Evolutionary conservation across 371 early-diverging fungal genomes (phyloP), one percentile per base, ranked within the genome.

Genomic region (Mucor ambiguus): DNA sequence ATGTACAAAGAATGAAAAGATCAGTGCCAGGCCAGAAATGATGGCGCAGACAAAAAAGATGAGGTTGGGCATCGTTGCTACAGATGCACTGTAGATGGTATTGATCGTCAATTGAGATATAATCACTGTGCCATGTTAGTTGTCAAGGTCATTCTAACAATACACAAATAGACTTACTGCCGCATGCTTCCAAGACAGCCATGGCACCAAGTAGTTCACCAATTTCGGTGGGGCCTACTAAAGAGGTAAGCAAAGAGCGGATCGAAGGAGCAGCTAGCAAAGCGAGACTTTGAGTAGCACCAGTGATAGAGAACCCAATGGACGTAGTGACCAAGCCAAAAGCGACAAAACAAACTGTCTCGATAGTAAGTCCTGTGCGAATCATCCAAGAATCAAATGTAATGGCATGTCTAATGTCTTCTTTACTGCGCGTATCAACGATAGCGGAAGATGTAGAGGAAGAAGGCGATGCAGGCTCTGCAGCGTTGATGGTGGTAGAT

Each of bases 301-400:
- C 69, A 2, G 78, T 77, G 11, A 41, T 44, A 20, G 64, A 58
- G 44, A 84, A 84, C 28, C 67, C 11, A 29, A 56, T 37, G 0
- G 66, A 64, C 16, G 41, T 70, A 14, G 60, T 44, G 8, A 79
- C 82, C 16, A 83, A 48, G 7, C 76, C 83, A 29, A 70, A 70
- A 9, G 77, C 66, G 9, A 78, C 38, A 16, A 82, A 69, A 10
- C 75, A 74, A 0, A 80, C 41, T 1, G 77, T 74, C 24, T 76
- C 81, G 24, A 83, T 63, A 0, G 70, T 61, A 16, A 72, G 66
- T 3, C 85, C 85, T 28, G 75, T 60, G 4, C 87, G 79, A 32
- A 83, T 55, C 70, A 85, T 69, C 86, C 85, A 87, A 5, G 76
- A 67, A 58, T 85, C 85, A 58, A 83, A 81, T 38, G 46, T 24